These are phyloP conservation scores for Neophaeococcomyces mojaviensis DNA, from an alignment of 2,329 filamentous ascomycete species.

Conservation along the genomic window DNA sequence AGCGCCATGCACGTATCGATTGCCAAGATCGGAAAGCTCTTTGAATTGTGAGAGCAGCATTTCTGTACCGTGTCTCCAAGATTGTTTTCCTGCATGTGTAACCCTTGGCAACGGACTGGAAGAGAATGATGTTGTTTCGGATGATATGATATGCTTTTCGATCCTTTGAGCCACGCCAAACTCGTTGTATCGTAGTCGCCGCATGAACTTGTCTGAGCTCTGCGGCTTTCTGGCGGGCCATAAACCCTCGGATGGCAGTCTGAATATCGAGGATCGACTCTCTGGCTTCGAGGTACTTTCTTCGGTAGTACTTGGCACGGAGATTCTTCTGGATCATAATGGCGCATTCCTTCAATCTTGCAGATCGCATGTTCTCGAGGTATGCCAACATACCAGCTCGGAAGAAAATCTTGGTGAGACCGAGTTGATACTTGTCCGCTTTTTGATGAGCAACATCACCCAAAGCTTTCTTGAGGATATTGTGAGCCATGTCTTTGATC, in stretches of 20 bases:
- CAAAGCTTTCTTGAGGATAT: constrained; percentile 80
- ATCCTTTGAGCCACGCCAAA: constrained; percentile 90
- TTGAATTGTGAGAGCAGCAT: constrained; percentile 85
- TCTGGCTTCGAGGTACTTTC: constrained; percentile 79
- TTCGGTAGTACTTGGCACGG: constrained; percentile 87
- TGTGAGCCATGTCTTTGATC: constrained; percentile 88
- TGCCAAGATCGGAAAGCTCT: constrained; percentile 77
- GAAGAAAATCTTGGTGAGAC: constrained; percentile 98
- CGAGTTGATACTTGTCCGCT: constrained; percentile 91
- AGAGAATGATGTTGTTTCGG: constrained; percentile 74
- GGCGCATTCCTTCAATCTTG: constrained; percentile 82
- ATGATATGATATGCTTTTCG: constrained; percentile 71
- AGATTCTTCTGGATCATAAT: constrained; percentile 99
- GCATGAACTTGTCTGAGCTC: constrained; percentile 76
- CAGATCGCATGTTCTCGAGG: constrained; percentile 87
- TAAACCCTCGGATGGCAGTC: constrained; percentile 66
- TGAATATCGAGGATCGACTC: constrained; percentile 75
- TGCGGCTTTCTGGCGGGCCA: constrained; percentile 69
- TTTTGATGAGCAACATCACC: constrained; percentile 67
- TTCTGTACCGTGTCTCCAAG: constrained; percentile 86
- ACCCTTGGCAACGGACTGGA: constrained; percentile 86
- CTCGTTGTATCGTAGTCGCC: constrained; percentile 86
- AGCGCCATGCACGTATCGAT: constrained; percentile 72
- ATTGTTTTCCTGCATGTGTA: constrained; percentile 85
- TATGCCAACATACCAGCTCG: constrained; percentile 97